A percentile compares a stretch with the other conserved stretches of the same genome.
These are phyloP conservation scores for Hymenoscyphus infarciens DNA, from an alignment of 2,329 filamentous ascomycete genomes.

Conservation along the genomic window DNA sequence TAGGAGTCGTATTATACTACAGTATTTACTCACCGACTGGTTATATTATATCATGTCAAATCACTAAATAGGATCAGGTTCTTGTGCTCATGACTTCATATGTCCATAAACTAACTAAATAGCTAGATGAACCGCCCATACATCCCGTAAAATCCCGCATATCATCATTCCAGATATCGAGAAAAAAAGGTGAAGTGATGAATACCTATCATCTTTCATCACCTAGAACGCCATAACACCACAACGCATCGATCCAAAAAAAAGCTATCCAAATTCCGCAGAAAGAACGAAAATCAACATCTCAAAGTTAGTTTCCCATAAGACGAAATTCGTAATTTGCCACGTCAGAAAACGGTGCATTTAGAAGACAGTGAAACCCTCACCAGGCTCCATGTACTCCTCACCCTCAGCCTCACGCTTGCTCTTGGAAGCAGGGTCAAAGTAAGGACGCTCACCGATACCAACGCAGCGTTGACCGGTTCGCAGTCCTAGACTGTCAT, in stretches of 20 bases:
- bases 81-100: too few species aligned
- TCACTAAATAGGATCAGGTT: too few species aligned
- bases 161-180: not conserved
- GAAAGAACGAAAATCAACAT: not conserved
- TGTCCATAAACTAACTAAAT: too few species aligned
- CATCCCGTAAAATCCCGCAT: not conserved
- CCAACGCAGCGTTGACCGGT: constrained; percentile 46
- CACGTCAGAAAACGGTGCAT: not conserved
- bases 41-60: too few species aligned
- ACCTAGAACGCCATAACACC: not conserved
- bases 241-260: not conserved
- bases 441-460: constrained; percentile 58
- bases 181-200: not conserved
- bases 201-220: not conserved
- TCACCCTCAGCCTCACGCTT: constrained; percentile 59
- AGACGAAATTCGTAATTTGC: not conserved
- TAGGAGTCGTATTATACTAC: too few species aligned
- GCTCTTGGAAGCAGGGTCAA: constrained; percentile 44
- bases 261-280: not conserved
- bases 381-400: constrained; percentile 18
- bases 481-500: constrained; percentile 45
- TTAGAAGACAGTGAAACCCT: constrained; percentile 18
- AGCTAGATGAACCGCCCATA: too few species aligned
- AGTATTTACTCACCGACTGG: too few species aligned
- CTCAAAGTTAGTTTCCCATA: not conserved